Base-by-base conservation (phyloP, 495 filamentous ascomycete species). In the Elasticomyces elasticus region DNA sequence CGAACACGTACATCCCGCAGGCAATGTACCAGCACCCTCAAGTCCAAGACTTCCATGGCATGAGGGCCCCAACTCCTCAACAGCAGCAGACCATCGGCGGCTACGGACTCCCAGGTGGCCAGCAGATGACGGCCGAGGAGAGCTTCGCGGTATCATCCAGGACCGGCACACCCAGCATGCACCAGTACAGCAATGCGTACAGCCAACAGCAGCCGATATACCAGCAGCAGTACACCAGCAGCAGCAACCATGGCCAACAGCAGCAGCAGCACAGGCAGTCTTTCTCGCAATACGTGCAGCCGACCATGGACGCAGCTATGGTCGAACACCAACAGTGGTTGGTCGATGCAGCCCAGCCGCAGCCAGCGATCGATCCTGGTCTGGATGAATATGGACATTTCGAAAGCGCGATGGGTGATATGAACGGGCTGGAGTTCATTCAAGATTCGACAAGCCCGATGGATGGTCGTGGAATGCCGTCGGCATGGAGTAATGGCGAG, bases 81-180 rank as follows among this genome's bases (percentile, higher is more conserved):
- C 52, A 54, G 28, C 52, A 54, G 22, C 52, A 47, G 28, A 40
- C 46, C 2, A 31, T 57, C 28, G 59, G 59, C 35, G 50, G 49
- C n/a, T 62, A 62, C 38, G 59, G 59, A 6, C 38, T 62, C 11
- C 59, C 59, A 20, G 54, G 59, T 26, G 50, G 50, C 23, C 52
- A 60, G 46, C 52, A 46, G 10, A 51, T 55, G 20, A 37, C 27
- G 1, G 23, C 45, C 1, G 55, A 62, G 4, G 59, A 62, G 4
- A 22, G 57, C 37, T 62, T 62, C 44, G 41, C 30, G 4, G 42
- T 11, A 10, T 45, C 43, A 1, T 53, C 46, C 13, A 41, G 59
- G 9, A 54, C 43, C 27, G 28, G 33, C 25, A 62, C 59, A n/a
- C 59, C 49, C 10, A 27, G 20, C 11, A 37, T 52, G 49, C 43